A percentile compares a stretch with the other conserved stretches of the same genome.
Conservation (phyloP, 768 basidiomycete species). For the Termitomyces sp. region DNA sequence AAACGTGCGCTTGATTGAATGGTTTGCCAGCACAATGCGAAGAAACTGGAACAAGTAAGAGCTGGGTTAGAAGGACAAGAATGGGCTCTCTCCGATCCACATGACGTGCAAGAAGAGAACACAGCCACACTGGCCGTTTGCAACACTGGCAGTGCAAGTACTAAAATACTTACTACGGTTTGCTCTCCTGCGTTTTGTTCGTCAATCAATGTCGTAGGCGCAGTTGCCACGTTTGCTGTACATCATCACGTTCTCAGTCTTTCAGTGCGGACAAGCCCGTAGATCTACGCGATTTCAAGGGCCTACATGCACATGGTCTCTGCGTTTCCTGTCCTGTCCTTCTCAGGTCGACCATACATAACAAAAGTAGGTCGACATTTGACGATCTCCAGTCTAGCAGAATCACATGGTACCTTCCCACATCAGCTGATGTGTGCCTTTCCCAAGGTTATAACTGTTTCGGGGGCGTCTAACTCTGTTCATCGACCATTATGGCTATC, state of each 20-base stretch:
- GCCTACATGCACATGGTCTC: not conserved
- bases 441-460: not conserved
- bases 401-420: conserved; percentile 9
- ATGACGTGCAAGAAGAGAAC: conserved; percentile 18
- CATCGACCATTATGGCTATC: conserved; percentile 10
- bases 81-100: conserved; percentile 13
- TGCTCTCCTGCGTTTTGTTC: not conserved
- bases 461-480: not conserved
- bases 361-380: not conserved
- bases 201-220: not conserved
- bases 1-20: conserved; percentile 13
- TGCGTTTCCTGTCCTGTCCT: not conserved
- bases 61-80: conserved; percentile 10
- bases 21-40: conserved; percentile 18
- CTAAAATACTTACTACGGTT: too few species aligned
- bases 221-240: not conserved
- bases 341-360: not conserved
- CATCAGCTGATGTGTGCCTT: conserved; percentile 11
- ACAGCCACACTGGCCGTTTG: conserved; percentile 14
- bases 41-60: not conserved
- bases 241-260: not conserved
- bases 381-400: not conserved
- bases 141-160: not conserved
- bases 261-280: not conserved
- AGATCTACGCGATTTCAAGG: not conserved